Conservation (phyloP, 805 yeast genomes). For the Kodamaea sagamina region DNA sequence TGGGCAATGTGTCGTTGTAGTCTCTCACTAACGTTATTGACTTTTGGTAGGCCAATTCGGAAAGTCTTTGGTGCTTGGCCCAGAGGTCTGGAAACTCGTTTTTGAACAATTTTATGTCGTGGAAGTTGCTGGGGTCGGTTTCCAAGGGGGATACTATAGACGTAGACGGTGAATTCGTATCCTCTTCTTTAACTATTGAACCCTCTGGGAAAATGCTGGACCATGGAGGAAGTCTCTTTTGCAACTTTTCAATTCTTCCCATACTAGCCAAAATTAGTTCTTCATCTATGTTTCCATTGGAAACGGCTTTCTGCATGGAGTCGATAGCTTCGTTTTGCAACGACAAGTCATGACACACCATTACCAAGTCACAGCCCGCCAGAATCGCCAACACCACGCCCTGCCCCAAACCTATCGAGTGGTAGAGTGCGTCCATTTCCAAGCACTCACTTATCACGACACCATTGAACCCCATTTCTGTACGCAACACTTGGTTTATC, state of each 20-base stretch:
- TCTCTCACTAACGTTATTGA: constrained; percentile 58
- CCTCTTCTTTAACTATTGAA: neutral
- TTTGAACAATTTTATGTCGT: constrained; percentile 25
- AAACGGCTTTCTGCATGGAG: constrained; percentile 38
- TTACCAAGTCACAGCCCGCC: constrained; percentile 65
- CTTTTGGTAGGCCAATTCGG: constrained; percentile 49
- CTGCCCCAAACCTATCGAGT: constrained; percentile 66
- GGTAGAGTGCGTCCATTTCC: constrained; percentile 63
- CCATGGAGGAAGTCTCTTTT: constrained; percentile 48
- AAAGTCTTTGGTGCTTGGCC: constrained; percentile 44
- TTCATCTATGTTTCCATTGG: constrained; percentile 46
- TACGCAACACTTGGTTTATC: constrained; percentile 50
- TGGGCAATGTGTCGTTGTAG: constrained; percentile 51
- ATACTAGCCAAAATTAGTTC: constrained; percentile 42
- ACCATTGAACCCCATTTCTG: constrained; percentile 55
- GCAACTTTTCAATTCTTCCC: constrained; percentile 46
- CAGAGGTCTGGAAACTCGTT: constrained; percentile 34
- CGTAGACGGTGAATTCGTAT: constrained; percentile 26
- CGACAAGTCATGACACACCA: constrained; percentile 58
- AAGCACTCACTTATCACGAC: constrained; percentile 61
- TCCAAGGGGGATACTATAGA: constrained; percentile 15
- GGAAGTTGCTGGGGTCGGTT: neutral
- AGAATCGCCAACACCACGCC: constrained; percentile 62
- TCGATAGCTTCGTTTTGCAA: constrained; percentile 59
- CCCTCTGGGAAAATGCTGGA: constrained; percentile 34